Percentiles rank a stretch among this genome's conserved stretches.
These are phyloP conservation scores for Aspergillus leporis DNA, from an alignment of 495 filamentous ascomycete species.

Conservation along the genomic window DNA sequence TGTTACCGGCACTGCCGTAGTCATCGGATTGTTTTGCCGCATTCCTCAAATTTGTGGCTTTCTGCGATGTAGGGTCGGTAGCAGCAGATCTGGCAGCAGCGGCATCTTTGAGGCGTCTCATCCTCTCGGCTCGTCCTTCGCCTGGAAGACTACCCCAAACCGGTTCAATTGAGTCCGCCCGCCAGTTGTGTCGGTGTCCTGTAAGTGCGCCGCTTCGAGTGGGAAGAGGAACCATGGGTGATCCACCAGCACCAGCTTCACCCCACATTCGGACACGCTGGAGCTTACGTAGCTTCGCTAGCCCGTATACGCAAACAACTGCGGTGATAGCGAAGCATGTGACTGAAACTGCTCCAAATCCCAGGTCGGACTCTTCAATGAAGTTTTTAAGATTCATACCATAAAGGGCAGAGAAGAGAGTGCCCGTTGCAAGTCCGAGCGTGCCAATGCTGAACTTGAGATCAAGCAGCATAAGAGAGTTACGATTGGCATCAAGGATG, in stretches of 20 bases:
- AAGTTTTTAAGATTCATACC: constrained; percentile 99
- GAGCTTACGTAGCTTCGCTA: constrained; percentile 78
- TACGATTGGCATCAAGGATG: constrained; percentile 95
- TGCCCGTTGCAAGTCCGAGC: constrained; percentile 85
- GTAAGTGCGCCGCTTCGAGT: constrained; percentile 23
- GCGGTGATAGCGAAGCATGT: constrained; percentile 71
- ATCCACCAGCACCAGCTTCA: constrained; percentile 42
- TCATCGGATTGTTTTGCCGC: background rate
- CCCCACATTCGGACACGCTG: constrained; percentile 90
- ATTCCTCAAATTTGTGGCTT: background rate
- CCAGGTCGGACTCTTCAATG: constrained; percentile 91
- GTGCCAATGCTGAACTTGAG: constrained; percentile 96
- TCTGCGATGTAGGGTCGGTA: constrained; percentile 8
- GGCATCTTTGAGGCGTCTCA: constrained; percentile 42
- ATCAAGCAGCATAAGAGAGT: constrained; percentile 96
- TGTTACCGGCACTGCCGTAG: background rate
- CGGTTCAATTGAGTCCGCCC: constrained; percentile 48
- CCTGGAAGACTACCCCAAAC: constrained; percentile 48
- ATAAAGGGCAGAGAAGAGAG: constrained; percentile 94
- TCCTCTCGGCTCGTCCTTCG: constrained; percentile 44
- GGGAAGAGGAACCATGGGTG: constrained; percentile 33
- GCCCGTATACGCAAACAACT: constrained; percentile 75
- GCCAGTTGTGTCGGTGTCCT: constrained; percentile 42
- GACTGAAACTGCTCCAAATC: constrained; percentile 73
- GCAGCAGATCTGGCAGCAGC: constrained; percentile 25